A percentile compares a stretch with the other conserved stretches of the same genome.
Conservation (phyloP, 2,329 filamentous ascomycete genomes). For the Pseudocercospora vitis region DNA sequence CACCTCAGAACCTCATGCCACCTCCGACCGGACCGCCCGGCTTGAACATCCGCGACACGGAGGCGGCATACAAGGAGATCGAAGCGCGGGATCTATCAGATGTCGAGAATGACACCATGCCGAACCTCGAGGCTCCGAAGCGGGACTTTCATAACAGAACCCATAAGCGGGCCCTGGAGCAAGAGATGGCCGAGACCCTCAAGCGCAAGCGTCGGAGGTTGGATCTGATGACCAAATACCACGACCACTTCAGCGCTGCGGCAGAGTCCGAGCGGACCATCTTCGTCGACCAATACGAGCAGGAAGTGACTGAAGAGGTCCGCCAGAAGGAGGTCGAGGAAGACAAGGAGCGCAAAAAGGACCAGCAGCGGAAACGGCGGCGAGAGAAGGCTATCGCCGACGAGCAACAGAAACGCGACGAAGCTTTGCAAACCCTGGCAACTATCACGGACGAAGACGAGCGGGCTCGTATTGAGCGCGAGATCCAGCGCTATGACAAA, state of each 20-base stretch:
- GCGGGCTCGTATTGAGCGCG: constrained; percentile 74
- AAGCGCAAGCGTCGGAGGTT: constrained; percentile 67
- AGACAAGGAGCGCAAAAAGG: constrained; percentile 99
- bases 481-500: constrained; percentile 86
- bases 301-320: constrained; percentile 80
- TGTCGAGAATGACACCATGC: constrained; percentile 54
- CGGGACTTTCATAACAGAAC: constrained; percentile 55
- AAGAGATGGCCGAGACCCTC: constrained; percentile 61
- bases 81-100: constrained; percentile 64
- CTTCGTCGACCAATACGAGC: constrained; percentile 74
- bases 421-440: constrained; percentile 74
- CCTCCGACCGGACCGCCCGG: constrained; percentile 38
- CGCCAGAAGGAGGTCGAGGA: constrained; percentile 86
- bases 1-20: constrained; percentile 16
- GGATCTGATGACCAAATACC: constrained; percentile 56
- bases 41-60: constrained; percentile 50
- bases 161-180: constrained; percentile 68
- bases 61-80: constrained; percentile 61
- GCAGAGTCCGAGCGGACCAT: constrained; percentile 70
- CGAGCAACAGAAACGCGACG: constrained; percentile 78
- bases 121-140: constrained; percentile 53
- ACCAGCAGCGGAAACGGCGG: constrained; percentile 96
- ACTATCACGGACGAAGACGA: constrained; percentile 80
- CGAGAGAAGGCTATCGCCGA: constrained; percentile 92
- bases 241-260: constrained; percentile 64